Conservation (phyloP, 176 grass and related monocot species). For the Pharus latifolius region DNA sequence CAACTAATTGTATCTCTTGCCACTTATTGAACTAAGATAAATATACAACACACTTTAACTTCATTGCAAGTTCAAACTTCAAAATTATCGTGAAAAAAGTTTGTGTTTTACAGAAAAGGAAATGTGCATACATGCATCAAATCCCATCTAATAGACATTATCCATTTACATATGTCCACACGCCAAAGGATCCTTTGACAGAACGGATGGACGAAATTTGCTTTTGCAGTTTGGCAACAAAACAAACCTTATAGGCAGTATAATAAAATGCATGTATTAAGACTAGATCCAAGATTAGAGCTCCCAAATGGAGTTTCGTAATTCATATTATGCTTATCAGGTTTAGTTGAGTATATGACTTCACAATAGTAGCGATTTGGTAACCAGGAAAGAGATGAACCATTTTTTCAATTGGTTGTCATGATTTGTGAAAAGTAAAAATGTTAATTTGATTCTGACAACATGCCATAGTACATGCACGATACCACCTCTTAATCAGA, state of each 20-base stretch:
- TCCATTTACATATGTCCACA: neutral
- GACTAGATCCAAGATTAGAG: neutral
- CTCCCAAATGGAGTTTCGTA: neutral
- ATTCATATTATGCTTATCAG: neutral
- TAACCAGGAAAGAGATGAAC: neutral
- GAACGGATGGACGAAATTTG: neutral
- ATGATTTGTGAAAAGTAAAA: neutral
- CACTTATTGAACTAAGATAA: neutral
- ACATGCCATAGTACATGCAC: neutral
- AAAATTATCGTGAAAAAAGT: neutral
- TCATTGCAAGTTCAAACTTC: slow-evolving; percentile 3
- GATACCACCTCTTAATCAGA: neutral
- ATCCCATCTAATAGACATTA: neutral
- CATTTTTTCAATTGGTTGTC: neutral
- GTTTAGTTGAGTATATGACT: neutral
- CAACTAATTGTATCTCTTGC: neutral
- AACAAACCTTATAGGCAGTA: neutral
- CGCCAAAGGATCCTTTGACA: neutral
- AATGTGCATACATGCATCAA: neutral
- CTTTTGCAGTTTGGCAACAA: neutral
- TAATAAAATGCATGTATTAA: neutral
- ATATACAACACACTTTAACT: neutral
- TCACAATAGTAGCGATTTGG: neutral
- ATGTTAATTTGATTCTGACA: neutral
- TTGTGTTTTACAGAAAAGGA: neutral